These are phyloP conservation scores for Xenoacremonium recifei DNA, from an alignment of 2,329 filamentous ascomycete species.

Conservation along the genomic window DNA sequence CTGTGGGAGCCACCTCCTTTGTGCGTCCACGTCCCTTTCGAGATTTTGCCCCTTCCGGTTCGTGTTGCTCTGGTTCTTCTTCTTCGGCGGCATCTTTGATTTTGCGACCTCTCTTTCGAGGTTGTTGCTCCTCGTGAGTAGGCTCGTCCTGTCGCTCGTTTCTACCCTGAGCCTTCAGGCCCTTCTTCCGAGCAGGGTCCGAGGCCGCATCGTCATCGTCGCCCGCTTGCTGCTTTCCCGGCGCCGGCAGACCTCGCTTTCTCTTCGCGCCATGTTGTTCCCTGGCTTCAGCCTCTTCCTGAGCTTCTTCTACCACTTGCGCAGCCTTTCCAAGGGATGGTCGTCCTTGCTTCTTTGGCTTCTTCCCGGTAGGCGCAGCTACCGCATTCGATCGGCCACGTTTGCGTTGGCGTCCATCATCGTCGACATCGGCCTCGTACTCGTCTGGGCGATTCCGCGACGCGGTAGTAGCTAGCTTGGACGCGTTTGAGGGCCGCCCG, in stretches of 20 bases:
- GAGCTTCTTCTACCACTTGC: neutral
- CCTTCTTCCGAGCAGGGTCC: too few relatives aligned
- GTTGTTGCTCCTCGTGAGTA: conserved; percentile 7
- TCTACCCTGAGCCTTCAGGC: too few relatives aligned
- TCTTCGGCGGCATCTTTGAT: conserved; percentile 5
- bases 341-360: conserved; percentile 17
- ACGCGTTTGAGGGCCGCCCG: conserved; percentile 42
- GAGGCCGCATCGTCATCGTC: too few relatives aligned
- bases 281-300: conserved; percentile 6
- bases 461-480: conserved; percentile 28
- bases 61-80: conserved; percentile 10
- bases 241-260: conserved; percentile 13
- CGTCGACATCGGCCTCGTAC: conserved; percentile 24
- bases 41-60: too few relatives aligned
- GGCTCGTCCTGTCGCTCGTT: conserved; percentile 10
- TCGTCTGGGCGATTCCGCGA: conserved; percentile 21
- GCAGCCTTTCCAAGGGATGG: conserved; percentile 23
- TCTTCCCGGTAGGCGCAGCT: neutral
- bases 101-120: conserved; percentile 15
- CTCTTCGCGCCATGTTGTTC: conserved; percentile 15
- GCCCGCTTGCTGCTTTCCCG: conserved; percentile 1
- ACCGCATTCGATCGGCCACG: neutral
- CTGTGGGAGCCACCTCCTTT: neutral
- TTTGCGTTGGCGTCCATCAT: conserved; percentile 15
- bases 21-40: too few relatives aligned